These are phyloP conservation scores for Saccharomyces eubayanus DNA, from an alignment of 805 yeast species.

Conservation along the genomic window DNA sequence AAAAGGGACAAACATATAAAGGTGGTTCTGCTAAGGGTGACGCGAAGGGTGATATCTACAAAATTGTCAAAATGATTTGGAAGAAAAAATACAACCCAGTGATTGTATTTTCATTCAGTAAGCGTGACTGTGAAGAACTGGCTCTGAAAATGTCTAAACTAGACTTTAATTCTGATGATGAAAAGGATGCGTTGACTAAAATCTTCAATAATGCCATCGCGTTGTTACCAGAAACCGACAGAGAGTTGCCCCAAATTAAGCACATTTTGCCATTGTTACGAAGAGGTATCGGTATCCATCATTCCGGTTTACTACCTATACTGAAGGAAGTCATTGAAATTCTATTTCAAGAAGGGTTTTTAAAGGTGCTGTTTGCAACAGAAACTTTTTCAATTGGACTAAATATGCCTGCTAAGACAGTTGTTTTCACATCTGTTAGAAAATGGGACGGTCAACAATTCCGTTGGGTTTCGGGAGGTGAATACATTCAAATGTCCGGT, in stretches of 20 bases:
- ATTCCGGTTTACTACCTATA: conserved; percentile 90
- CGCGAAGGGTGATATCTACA: conserved; percentile 77
- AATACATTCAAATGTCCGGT: conserved; percentile 98
- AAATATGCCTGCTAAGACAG: conserved; percentile 99
- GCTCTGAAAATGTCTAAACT: conserved; percentile 93
- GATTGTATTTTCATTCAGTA: conserved; percentile 95
- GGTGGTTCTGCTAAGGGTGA: conserved; percentile 67
- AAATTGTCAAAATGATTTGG: conserved; percentile 97
- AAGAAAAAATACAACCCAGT: conserved; percentile 94
- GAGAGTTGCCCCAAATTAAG: conserved; percentile 88
- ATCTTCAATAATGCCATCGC: conserved; percentile 87
- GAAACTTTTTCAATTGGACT: conserved; percentile 97
- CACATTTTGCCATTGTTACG: conserved; percentile 80
- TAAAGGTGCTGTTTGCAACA: conserved; percentile 92
- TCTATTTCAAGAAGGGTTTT: conserved; percentile 90
- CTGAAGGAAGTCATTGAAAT: conserved; percentile 92
- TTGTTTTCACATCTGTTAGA: conserved; percentile 92
- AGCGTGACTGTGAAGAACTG: conserved; percentile 90
- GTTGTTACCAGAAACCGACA: conserved; percentile 80
- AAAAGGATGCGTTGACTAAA: conserved; percentile 81
- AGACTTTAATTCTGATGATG: conserved; percentile 90
- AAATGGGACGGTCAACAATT: conserved; percentile 97
- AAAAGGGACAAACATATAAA: conserved; percentile 75
- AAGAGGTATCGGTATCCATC: conserved; percentile 98
- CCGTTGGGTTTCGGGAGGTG: conserved; percentile 99